Evolutionary conservation across 352 stramenopile species (phyloP), one percentile per base, ranked within the genome.

Genomic region (Blastocystis sp.): DNA sequence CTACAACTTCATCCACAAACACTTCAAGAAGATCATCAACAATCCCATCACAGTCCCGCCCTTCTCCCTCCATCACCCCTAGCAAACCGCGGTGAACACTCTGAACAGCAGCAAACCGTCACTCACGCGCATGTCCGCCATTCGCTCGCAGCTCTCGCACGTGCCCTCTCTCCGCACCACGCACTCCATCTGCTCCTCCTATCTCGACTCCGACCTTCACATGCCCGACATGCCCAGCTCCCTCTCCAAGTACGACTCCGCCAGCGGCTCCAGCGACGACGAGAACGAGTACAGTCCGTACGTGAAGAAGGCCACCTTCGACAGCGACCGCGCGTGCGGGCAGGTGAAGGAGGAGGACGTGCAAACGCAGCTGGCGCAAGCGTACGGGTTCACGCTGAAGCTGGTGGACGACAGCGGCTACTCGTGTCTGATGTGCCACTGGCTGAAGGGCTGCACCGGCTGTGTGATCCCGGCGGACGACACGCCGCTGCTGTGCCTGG

Each of bases 401-500:
- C 90, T 94, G 90, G 93, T 95, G 28, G 95, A 92, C 1, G 93
- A 91, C 28, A 91, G 93, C 88, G 93, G 93, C 14, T 91, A 92
- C n/a, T 92, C 92, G 23, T 96, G 93, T 65, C 94, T 92, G 62
- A 91, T 92, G n/a, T 96, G 93, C 76, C 92, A 94, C 59, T 96
- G 93, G 93, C 89, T 95, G 0, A 91, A 94, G 86, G 92, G 92
- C 1, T 96, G 93, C 79, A 91, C 94, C 9, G 93, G 93, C 3
- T 96, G 93, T 62, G 71, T 95, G 65, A 91, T 96, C 19, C 28
- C 92, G 4, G 92, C 93, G 21, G 93, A 92, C 10, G 81, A 88
- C 34, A 74, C 89, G 1, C 90, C 86, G 0, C 56, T 90, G 2
- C 90, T 94, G 5, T 77, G 90, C 3, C 88, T 95, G 7, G 89